These are phyloP conservation scores for Dactylellina haptotyla DNA, from an alignment of 2,329 filamentous ascomycete species.

Conservation along the genomic window DNA sequence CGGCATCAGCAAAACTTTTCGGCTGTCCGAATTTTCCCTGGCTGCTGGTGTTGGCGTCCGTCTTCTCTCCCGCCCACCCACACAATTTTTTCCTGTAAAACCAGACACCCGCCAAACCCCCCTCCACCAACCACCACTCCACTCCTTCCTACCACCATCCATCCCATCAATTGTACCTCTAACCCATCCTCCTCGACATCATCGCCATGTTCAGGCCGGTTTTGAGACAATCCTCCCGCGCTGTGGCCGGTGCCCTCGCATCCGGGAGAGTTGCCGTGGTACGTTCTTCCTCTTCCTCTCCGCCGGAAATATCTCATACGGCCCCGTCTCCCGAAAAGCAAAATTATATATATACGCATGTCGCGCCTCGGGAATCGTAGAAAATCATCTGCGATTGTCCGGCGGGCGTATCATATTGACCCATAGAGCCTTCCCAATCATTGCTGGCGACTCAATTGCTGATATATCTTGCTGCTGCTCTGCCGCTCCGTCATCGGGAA, in stretches of 20 bases:
- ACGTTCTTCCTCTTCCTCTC: conserved; percentile 69
- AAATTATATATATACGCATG: conserved; percentile 59
- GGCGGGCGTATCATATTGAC: conserved; percentile 45
- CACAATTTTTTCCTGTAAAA: conserved; percentile 54
- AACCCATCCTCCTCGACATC: conserved; percentile 64
- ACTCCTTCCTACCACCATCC: conserved; percentile 53
- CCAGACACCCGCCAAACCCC: conserved; percentile 38
- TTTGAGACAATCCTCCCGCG: conserved; percentile 94
- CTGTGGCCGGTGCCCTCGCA: conserved; percentile 86
- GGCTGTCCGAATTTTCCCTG: conserved; percentile 50
- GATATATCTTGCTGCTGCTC: conserved; percentile 65
- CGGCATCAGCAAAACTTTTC: conserved; percentile 50
- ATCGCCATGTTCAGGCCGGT: conserved; percentile 94
- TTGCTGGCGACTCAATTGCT: conserved; percentile 44
- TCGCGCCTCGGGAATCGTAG: conserved; percentile 61
- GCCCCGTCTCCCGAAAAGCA: conserved; percentile 61
- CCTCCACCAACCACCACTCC: conserved; percentile 53
- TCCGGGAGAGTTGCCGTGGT: conserved; percentile 91
- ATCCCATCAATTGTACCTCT: conserved; percentile 53
- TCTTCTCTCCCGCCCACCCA: conserved; percentile 44
- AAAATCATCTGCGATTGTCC: conserved; percentile 59
- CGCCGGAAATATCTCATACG: conserved; percentile 62
- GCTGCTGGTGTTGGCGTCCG: conserved; percentile 19
- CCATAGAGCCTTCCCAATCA: conserved; percentile 49
- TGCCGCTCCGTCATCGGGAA: conserved; percentile 59